Evolutionary conservation across 495 filamentous ascomycete species (phyloP).

Genomic region (Xylaria bambusicola): DNA sequence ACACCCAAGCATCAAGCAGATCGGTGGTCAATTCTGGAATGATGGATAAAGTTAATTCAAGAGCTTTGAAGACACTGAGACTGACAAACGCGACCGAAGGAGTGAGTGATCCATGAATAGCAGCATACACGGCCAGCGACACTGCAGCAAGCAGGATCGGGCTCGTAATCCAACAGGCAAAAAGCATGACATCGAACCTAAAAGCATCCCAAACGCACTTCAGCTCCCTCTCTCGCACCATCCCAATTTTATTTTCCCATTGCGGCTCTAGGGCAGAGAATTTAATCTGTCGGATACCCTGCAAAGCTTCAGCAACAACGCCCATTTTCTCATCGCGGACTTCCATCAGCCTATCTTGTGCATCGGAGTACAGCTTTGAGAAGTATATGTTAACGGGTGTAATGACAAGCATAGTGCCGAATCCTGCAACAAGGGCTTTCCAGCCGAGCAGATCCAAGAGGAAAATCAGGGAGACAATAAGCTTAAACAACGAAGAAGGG

Average conservation of each 20-base stretch:
- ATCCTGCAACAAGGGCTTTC: conserved; percentile 67
- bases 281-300: conserved; percentile 86
- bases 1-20: conserved; percentile 70
- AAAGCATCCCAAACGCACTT: conserved; percentile 65
- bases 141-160: conserved; percentile 74
- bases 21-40: conserved; percentile 75
- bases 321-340: conserved; percentile 75
- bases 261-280: conserved; percentile 79
- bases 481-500: conserved; percentile 57
- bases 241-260: conserved; percentile 76
- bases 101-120: conserved; percentile 60
- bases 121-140: conserved; percentile 68
- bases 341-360: conserved; percentile 78
- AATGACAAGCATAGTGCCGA: conserved; percentile 62
- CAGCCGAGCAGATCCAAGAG: conserved; percentile 72
- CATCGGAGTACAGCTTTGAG: conserved; percentile 64
- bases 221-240: conserved; percentile 67
- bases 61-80: conserved; percentile 68
- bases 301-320: conserved; percentile 76
- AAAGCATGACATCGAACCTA: conserved; percentile 56
- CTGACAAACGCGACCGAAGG: conserved; percentile 82
- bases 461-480: conserved; percentile 66
- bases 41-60: conserved; percentile 70
- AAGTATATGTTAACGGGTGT: conserved; percentile 70
- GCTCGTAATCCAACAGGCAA: conserved; percentile 70